These are phyloP conservation scores for Friedmanniomyces simplex DNA, from an alignment of 495 filamentous ascomycete genomes.

Conservation along the genomic window DNA sequence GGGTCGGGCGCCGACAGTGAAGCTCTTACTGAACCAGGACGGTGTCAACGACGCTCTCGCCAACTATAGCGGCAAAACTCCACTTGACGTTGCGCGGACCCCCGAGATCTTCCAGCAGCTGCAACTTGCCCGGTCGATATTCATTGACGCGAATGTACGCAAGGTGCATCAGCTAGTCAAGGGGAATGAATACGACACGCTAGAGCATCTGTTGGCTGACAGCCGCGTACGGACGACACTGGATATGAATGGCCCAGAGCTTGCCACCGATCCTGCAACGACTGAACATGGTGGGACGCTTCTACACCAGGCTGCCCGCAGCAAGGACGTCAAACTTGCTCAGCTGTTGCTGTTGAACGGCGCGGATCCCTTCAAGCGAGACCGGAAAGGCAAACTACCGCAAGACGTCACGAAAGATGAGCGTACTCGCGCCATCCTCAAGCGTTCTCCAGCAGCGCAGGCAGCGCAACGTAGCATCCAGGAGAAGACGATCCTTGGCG, in stretches of 20 bases:
- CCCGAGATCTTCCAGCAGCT: conserved; percentile 93
- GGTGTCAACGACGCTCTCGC: conserved; percentile 79
- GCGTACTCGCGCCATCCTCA: conserved; percentile 70
- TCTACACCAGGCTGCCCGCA: conserved; percentile 84
- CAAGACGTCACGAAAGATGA: conserved; percentile 98
- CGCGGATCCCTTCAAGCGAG: conserved; percentile 91
- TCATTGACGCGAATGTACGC: conserved; percentile 73
- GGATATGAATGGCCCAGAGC: conserved; percentile 82
- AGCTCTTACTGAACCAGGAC: conserved; percentile 64
- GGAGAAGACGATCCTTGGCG: conserved; percentile 88
- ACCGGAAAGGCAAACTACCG: conserved; percentile 88
- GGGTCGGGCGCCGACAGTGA: conserved; percentile 66
- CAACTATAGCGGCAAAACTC: conserved; percentile 80
- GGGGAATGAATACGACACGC: conserved; percentile 58
- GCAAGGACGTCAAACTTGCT: conserved; percentile 72
- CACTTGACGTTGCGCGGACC: conserved; percentile 78
- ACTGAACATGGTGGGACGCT: conserved; percentile 73
- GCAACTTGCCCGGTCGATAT: conserved; percentile 81
- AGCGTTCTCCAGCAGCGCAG: conserved; percentile 86
- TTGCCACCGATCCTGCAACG: conserved; percentile 70
- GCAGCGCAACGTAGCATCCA: conserved; percentile 92
- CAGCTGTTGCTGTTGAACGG: conserved; percentile 86
- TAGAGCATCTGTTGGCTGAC: conserved; percentile 74
- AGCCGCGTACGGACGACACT: conserved; percentile 70
- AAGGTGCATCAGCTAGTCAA: conserved; percentile 68